phyloP scores from a whole-genome alignment of 2,329 filamentous ascomycete genomes.

The Diaporthe citrichinensis region DNA sequence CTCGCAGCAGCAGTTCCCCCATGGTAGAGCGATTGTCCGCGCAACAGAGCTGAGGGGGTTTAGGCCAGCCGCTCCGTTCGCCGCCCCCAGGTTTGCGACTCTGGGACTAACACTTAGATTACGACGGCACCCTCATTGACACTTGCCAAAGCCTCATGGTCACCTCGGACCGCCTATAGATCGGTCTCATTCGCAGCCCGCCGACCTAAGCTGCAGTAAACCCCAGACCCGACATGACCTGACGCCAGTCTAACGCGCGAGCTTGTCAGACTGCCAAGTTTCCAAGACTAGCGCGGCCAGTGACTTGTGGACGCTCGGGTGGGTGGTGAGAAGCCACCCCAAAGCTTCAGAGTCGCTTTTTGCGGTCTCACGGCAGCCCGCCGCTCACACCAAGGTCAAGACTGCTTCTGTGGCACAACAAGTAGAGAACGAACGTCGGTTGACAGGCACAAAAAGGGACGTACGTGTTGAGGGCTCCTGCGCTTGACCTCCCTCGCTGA shows the following conservation, averaged over 20 bases:
- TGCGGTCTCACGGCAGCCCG: constrained; percentile 31
- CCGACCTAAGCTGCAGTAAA: constrained; percentile 16
- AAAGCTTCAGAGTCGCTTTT: constrained; percentile 30
- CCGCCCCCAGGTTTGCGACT: not conserved
- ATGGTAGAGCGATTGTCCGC: not conserved
- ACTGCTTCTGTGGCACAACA: constrained; percentile 34
- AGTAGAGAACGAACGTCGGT: constrained; percentile 12
- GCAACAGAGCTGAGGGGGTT: constrained; percentile 2
- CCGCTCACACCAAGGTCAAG: constrained; percentile 13
- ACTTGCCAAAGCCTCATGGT: constrained; percentile 23
- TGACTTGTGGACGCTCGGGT: not conserved
- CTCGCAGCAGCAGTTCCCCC: not conserved
- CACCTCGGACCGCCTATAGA: constrained; percentile 22
- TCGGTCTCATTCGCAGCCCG: constrained; percentile 10
- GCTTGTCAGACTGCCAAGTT: constrained; percentile 32
- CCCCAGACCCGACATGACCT: constrained; percentile 11
- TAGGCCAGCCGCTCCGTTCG: not conserved
- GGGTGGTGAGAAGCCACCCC: constrained; percentile 10
- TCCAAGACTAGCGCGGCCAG: constrained; percentile 28
- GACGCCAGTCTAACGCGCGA: constrained; percentile 31
- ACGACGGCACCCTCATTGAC: constrained; percentile 39
- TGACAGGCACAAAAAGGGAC: constrained; percentile 11
- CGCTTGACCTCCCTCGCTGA: constrained; percentile 16
- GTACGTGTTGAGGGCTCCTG: not conserved
- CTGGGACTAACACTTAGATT: constrained; percentile 30